These are phyloP conservation scores for Paramecium tetraurelia DNA, from an alignment of 73 alveolate species.

Conservation along the genomic window DNA sequence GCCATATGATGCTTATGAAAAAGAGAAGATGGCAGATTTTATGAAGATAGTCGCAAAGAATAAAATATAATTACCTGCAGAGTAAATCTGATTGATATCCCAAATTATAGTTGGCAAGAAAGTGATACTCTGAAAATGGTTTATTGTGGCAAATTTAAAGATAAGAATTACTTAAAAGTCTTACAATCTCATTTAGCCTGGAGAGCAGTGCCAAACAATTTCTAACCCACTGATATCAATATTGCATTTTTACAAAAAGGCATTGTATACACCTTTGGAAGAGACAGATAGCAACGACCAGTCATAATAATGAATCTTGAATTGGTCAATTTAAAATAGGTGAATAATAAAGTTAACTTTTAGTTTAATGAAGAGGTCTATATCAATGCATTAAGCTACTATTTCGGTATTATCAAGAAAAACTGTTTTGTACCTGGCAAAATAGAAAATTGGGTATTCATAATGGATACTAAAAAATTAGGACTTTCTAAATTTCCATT, in stretches of 20 bases:
- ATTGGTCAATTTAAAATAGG: constrained; percentile 53
- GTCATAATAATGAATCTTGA: constrained; percentile 45
- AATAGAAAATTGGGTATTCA: constrained; percentile 62
- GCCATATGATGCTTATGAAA: constrained; percentile 42
- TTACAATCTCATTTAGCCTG: neutral
- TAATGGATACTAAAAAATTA: constrained; percentile 56
- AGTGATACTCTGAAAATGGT: constrained; percentile 16
- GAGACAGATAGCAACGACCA: constrained; percentile 60
- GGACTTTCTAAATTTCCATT: constrained; percentile 57
- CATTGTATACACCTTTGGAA: constrained; percentile 53
- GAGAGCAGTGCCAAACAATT: constrained; percentile 38
- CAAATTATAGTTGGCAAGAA: neutral
- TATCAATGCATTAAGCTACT: constrained; percentile 52
- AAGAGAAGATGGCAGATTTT: constrained; percentile 41
- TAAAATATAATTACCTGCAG: constrained; percentile 10
- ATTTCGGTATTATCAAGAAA: constrained; percentile 27
- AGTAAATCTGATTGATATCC: neutral
- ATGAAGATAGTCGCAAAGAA: neutral
- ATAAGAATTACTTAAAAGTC: constrained; percentile 17
- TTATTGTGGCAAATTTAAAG: constrained; percentile 47
- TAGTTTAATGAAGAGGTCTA: constrained; percentile 32
- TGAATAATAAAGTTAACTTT: neutral
- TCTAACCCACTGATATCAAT: constrained; percentile 43
- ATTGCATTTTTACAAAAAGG: constrained; percentile 52
- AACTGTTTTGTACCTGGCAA: constrained; percentile 53